Evolutionary conservation across 495 filamentous ascomycete genomes (phyloP).

Genomic region (Haplographium delicatum): DNA sequence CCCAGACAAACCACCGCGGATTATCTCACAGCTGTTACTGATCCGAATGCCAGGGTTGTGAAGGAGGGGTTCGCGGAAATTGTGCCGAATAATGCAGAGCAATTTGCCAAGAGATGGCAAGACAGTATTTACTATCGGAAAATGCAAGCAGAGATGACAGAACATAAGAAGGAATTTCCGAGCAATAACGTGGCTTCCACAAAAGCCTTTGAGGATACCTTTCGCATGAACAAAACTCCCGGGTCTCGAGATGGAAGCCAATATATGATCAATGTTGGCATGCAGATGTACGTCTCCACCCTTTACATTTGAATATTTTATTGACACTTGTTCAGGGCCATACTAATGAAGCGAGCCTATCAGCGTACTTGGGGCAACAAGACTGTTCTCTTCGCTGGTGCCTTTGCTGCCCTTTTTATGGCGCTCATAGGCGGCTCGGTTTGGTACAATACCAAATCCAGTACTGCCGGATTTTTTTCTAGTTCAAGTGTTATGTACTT

Average conservation of each 20-base stretch:
- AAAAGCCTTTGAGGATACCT: constrained; percentile 60
- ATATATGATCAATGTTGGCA: too few relatives aligned
- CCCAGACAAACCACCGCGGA: constrained; percentile 70
- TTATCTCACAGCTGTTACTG: constrained; percentile 77
- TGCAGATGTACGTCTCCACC: constrained; percentile 29
- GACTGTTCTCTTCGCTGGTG: constrained; percentile 40
- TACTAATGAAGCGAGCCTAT: constrained; percentile 2
- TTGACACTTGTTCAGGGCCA: too few relatives aligned
- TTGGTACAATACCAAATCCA: constrained; percentile 65
- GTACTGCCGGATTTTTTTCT: constrained; percentile 47
- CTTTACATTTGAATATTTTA: neutral
- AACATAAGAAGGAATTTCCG: constrained; percentile 56
- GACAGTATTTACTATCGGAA: constrained; percentile 58
- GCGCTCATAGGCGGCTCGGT: constrained; percentile 52
- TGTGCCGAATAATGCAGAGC: constrained; percentile 68
- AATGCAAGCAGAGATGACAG: constrained; percentile 62
- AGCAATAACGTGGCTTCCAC: constrained; percentile 57
- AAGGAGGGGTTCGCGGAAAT: constrained; percentile 58
- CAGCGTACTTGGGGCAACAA: constrained; percentile 61
- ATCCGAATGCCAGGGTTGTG: constrained; percentile 59
- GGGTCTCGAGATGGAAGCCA: constrained; percentile 63
- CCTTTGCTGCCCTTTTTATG: neutral
- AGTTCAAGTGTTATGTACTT: constrained; percentile 58
- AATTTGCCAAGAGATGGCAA: constrained; percentile 72
- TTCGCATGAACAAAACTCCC: constrained; percentile 61